phyloP scores from a whole-genome alignment of 805 yeast species.

The Metschnikowia lunata region DNA sequence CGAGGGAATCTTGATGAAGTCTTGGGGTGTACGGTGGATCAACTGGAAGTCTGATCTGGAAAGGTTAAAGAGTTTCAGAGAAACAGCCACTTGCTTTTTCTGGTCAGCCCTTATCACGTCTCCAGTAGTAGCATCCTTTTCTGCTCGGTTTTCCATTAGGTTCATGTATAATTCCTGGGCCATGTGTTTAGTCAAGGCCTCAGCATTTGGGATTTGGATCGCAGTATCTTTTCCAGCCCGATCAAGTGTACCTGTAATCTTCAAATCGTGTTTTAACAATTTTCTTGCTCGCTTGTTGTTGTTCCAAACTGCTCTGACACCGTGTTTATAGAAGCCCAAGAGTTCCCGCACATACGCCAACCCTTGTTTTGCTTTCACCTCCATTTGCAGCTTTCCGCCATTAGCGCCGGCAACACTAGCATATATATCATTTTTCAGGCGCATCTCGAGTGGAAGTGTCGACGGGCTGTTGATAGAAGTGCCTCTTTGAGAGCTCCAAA shows the following conservation, averaged over 20 bases:
- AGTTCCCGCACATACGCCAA: constrained; percentile 42
- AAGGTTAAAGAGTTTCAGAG: constrained; percentile 30
- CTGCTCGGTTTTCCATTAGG: constrained; percentile 32
- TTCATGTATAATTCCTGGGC: constrained; percentile 32
- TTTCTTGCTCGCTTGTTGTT: constrained; percentile 26
- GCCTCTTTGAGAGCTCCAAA: constrained; percentile 5
- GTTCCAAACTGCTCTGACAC: constrained; percentile 52
- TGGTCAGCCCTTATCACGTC: constrained; percentile 18
- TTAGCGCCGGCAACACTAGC: constrained; percentile 20
- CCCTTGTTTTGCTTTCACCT: constrained; percentile 35
- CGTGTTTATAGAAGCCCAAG: constrained; percentile 52
- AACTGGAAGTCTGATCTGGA: constrained; percentile 48
- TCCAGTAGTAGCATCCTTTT: constrained; percentile 15
- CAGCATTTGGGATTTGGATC: constrained; percentile 29
- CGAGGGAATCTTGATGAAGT: constrained; percentile 49
- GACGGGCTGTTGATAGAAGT: constrained; percentile 13
- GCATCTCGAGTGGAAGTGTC: constrained; percentile 30
- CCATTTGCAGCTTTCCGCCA: constrained; percentile 13
- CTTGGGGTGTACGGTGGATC: constrained; percentile 46
- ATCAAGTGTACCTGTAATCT: constrained; percentile 19
- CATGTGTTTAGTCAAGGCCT: constrained; percentile 33
- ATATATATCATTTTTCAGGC: constrained; percentile 25
- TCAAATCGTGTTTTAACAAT: constrained; percentile 18
- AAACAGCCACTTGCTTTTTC: constrained; percentile 5
- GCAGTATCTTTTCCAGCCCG: constrained; percentile 22